Percentiles rank a stretch among this genome's conserved stretches.
Conservation (phyloP, 441 rosid species). For the Raphanus hybrid region DNA sequence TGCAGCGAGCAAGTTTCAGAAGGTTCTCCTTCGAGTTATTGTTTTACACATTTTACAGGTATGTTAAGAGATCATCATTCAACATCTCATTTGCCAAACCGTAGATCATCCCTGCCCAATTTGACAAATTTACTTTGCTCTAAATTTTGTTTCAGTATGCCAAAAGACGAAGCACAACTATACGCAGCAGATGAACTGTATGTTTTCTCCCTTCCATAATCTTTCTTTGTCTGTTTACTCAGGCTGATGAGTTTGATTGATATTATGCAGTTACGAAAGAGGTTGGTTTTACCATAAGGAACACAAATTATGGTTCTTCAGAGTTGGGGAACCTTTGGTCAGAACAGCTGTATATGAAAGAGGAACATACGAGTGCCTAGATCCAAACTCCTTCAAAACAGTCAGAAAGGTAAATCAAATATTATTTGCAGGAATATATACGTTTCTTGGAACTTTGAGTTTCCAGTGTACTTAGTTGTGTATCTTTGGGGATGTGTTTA, state of each 20-base stretch:
- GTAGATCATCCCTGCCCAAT: conserved; percentile 3
- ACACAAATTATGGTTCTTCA: conserved; percentile 72
- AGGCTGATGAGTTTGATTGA: neutral
- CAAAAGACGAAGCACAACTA: conserved; percentile 93
- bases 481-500: too few species aligned
- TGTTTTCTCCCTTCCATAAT: conserved; percentile 38
- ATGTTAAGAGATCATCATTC: conserved; percentile 12
- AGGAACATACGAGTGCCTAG: conserved; percentile 88
- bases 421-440: too few species aligned
- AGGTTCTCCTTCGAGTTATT: conserved; percentile 76
- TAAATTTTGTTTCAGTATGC: conserved; percentile 69
- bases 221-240: conserved; percentile 14
- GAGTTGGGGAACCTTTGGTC: conserved; percentile 87
- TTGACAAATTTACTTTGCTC: neutral
- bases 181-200: conserved; percentile 97
- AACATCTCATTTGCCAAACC: neutral
- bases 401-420: too few species aligned
- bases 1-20: conserved; percentile 88
- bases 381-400: conserved; percentile 77
- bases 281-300: conserved; percentile 98
- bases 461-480: too few species aligned
- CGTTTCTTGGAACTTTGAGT: too few species aligned
- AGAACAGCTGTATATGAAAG: conserved; percentile 76
- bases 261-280: conserved; percentile 68
- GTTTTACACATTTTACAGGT: conserved; percentile 97